A percentile compares a stretch with the other conserved stretches of the same genome.
Evolutionary conservation across 148 eudicot species (phyloP).

Genomic region (Cornus suecica): DNA sequence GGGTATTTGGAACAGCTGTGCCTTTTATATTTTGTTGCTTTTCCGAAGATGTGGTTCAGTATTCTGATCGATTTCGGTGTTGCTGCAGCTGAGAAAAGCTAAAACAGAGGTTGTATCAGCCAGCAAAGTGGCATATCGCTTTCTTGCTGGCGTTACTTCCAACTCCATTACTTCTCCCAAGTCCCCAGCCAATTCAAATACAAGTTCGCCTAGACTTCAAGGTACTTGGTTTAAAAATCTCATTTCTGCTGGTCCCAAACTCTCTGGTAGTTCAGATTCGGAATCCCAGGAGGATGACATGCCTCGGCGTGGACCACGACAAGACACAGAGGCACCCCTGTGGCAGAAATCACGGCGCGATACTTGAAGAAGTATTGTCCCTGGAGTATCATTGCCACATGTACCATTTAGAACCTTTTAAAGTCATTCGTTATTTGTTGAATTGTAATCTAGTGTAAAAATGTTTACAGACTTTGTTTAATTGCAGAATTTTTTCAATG

Average conservation of each 20-base stretch:
- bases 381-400: conserved; percentile 17
- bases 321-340: conserved; percentile 22
- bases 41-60: neutral
- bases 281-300: conserved; percentile 44
- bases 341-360: conserved; percentile 26
- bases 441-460: conserved; percentile 11
- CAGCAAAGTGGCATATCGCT: conserved; percentile 87
- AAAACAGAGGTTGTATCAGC: conserved; percentile 90
- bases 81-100: conserved; percentile 80
- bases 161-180: conserved; percentile 47
- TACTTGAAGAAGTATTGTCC: conserved; percentile 18
- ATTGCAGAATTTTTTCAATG: conserved; percentile 6
- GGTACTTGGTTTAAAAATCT: conserved; percentile 80
- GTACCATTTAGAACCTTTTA: conserved; percentile 18
- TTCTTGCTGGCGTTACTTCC: conserved; percentile 58
- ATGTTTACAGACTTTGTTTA: neutral
- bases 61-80: neutral
- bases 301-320: conserved; percentile 29
- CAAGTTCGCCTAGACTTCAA: conserved; percentile 63
- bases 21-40: neutral
- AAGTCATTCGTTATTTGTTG: conserved; percentile 2
- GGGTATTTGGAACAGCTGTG: neutral
- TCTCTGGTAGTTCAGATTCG: conserved; percentile 61
- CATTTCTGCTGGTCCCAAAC: conserved; percentile 64
- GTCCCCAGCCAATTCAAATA: conserved; percentile 37